phyloP scores from a whole-genome alignment of 176 grass and related monocot species.

The Phoenix dactylifera region DNA sequence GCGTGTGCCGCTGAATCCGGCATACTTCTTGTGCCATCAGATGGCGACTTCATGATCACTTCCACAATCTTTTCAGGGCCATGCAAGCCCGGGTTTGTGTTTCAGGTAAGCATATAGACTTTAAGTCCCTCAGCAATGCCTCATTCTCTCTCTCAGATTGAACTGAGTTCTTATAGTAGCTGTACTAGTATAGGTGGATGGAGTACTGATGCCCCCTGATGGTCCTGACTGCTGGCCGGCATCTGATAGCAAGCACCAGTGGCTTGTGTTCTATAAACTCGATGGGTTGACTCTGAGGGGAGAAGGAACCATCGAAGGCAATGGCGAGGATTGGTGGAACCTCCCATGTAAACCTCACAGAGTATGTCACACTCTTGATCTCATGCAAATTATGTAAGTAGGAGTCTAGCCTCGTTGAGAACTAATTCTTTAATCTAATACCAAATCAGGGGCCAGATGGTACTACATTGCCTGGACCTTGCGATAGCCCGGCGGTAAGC shows the following conservation, averaged over 20 bases:
- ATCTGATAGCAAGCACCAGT: constrained; percentile 43
- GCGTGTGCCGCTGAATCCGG: constrained; percentile 28
- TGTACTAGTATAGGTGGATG: constrained; percentile 34
- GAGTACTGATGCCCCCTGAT: constrained; percentile 62
- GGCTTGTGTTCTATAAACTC: constrained; percentile 57
- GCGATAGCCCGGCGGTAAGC: constrained; percentile 67
- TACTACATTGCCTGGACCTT: constrained; percentile 62
- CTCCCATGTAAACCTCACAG: constrained; percentile 82
- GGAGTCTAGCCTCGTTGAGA: too few species aligned
- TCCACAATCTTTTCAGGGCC: constrained; percentile 61
- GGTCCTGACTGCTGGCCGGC: constrained; percentile 52
- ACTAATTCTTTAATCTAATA: neutral
- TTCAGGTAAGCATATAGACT: constrained; percentile 37
- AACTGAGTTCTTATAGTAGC: too few species aligned
- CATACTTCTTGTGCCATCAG: constrained; percentile 46
- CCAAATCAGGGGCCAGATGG: constrained; percentile 52
- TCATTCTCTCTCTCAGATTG: too few species aligned
- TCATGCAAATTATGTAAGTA: too few species aligned
- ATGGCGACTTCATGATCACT: constrained; percentile 65
- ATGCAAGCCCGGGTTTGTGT: constrained; percentile 29
- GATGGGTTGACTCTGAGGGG: constrained; percentile 49
- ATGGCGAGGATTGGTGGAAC: constrained; percentile 74
- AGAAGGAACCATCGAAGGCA: constrained; percentile 65
- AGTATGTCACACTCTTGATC: constrained; percentile 25
- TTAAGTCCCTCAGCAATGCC: too few species aligned